Conservation (phyloP, 83 land plant species). For the Larix sibirica region DNA sequence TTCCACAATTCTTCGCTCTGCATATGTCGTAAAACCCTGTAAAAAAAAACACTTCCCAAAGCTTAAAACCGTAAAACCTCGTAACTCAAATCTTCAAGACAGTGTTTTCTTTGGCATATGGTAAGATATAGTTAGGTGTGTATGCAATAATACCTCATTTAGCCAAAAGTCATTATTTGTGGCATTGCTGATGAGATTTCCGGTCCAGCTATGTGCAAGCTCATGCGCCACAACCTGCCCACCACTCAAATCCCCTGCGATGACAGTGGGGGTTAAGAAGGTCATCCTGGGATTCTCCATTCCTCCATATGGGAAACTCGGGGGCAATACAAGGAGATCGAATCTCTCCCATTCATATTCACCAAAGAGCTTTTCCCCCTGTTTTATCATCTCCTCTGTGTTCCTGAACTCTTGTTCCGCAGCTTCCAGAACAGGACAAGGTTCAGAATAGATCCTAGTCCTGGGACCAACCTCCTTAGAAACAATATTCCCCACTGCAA, state of each 20-base stretch:
- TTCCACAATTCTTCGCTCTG: slow-evolving; percentile 92
- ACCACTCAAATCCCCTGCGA: slow-evolving; percentile 81
- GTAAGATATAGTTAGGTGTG: neutral
- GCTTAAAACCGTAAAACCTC: neutral
- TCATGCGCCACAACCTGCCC: slow-evolving; percentile 94
- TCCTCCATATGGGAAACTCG: slow-evolving; percentile 94
- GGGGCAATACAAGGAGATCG: slow-evolving; percentile 83
- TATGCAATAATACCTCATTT: slow-evolving; percentile 65
- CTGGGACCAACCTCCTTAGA: slow-evolving; percentile 71
- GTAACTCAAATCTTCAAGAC: neutral
- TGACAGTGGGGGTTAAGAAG: slow-evolving; percentile 88
- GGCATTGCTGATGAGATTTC: slow-evolving; percentile 88
- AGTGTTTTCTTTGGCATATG: neutral
- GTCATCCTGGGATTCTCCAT: slow-evolving; percentile 98
- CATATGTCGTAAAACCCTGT: slow-evolving; percentile 95
- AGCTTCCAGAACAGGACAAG: slow-evolving; percentile 43
- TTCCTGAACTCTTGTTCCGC: slow-evolving; percentile 80
- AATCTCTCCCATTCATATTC: slow-evolving; percentile 89
- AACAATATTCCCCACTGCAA: slow-evolving; percentile 80
- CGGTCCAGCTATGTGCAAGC: slow-evolving; percentile 98
- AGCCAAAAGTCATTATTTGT: slow-evolving; percentile 94
- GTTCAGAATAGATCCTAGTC: slow-evolving; percentile 80
- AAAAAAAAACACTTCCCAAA: slow-evolving; percentile 14
- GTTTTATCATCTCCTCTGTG: slow-evolving; percentile 74
- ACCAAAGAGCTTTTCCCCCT: slow-evolving; percentile 84